Conservation (phyloP, 169 alveolate genomes). For the Blepharisma undulans region DNA sequence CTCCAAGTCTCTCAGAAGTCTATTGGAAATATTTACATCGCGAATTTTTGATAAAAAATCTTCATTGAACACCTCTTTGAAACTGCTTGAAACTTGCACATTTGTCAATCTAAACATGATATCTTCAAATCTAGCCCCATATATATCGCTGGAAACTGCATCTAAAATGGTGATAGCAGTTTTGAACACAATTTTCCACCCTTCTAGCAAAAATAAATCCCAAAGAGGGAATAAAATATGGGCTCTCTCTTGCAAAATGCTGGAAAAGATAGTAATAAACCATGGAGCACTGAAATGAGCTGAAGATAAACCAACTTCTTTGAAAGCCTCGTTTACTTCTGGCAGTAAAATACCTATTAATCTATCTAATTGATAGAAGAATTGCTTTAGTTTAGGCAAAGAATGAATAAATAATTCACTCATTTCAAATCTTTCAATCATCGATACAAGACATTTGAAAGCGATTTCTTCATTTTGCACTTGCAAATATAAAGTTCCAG, state of each 20-base stretch:
- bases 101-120: neutral
- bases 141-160: neutral
- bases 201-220: slow-evolving; percentile 30
- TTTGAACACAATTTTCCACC: slow-evolving; percentile 29
- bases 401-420: slow-evolving; percentile 49
- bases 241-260: neutral
- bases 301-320: slow-evolving; percentile 52
- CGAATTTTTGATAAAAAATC: neutral
- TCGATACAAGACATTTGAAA: slow-evolving; percentile 59
- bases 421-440: slow-evolving; percentile 66
- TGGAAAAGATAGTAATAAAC: slow-evolving; percentile 48
- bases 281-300: slow-evolving; percentile 51
- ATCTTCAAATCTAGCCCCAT: slow-evolving; percentile 22
- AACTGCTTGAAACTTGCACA: neutral
- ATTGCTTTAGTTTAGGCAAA: slow-evolving; percentile 60
- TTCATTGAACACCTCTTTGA: slow-evolving; percentile 4
- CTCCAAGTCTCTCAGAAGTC: slow-evolving; percentile 29
- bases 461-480: slow-evolving; percentile 66
- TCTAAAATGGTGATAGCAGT: neutral
- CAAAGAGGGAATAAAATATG: neutral
- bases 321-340: slow-evolving; percentile 56
- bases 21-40: neutral
- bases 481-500: slow-evolving; percentile 64
- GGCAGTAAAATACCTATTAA: slow-evolving; percentile 61
- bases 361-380: slow-evolving; percentile 67